Evolutionary conservation across 2,329 filamentous ascomycete species (phyloP).

Genomic region (Calonectria leucothoes): DNA sequence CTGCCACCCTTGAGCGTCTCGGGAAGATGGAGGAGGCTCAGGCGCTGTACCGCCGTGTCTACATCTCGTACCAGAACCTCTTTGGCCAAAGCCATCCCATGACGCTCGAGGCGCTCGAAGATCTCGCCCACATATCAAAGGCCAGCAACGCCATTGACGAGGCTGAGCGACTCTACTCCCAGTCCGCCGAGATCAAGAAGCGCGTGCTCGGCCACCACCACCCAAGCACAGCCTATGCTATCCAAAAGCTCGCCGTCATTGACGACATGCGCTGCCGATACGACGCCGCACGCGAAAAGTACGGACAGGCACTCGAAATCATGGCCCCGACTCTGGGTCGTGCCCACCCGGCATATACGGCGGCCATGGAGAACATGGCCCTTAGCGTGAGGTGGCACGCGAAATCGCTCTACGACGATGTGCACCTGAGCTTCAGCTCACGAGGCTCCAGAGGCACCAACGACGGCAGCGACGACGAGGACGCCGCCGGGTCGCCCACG

Average conservation of each 20-base stretch:
- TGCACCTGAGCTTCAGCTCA: neutral
- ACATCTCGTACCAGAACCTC: constrained; percentile 31
- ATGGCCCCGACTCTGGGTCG: constrained; percentile 22
- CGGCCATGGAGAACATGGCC: constrained; percentile 22
- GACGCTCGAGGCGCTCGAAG: constrained; percentile 42
- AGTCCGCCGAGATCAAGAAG: constrained; percentile 35
- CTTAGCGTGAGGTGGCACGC: constrained; percentile 19
- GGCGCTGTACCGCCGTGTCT: constrained; percentile 21
- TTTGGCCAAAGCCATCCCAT: constrained; percentile 41
- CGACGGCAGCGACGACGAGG: neutral
- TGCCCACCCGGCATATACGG: constrained; percentile 18
- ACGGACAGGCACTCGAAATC: constrained; percentile 17
- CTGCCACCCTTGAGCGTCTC: constrained; percentile 14
- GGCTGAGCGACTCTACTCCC: constrained; percentile 40
- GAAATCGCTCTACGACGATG: constrained; percentile 5
- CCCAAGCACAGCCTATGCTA: constrained; percentile 19
- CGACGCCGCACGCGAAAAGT: constrained; percentile 17
- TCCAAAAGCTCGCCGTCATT: constrained; percentile 42
- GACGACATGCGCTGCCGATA: constrained; percentile 26
- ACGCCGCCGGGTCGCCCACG: neutral
- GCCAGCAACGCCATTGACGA: constrained; percentile 42
- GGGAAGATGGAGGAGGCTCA: constrained; percentile 24
- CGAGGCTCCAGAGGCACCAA: neutral
- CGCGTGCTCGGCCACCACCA: constrained; percentile 4
- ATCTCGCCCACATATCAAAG: constrained; percentile 38